These are phyloP conservation scores for sunflower (Helianthus annuus) DNA, from an alignment of 129 eudicot genomes.

Conservation along the genomic window DNA sequence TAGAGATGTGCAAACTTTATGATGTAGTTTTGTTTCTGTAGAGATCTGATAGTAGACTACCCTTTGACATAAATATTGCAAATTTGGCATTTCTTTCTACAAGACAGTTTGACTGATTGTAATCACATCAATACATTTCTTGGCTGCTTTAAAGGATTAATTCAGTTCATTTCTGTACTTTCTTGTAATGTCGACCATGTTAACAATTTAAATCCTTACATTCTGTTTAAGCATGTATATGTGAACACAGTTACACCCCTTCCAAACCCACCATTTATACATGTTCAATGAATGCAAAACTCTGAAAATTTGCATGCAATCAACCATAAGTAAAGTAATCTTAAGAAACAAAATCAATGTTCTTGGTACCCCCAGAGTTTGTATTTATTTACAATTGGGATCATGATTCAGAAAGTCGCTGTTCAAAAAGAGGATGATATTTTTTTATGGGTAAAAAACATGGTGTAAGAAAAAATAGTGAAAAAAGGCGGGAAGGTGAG, in stretches of 20 bases:
- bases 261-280: not conserved
- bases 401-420: not conserved
- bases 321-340: not conserved
- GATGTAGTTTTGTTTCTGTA: not conserved
- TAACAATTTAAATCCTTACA: not conserved
- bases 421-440: not conserved
- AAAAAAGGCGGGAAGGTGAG: not conserved
- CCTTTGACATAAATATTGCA: not conserved
- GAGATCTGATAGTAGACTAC: not conserved
- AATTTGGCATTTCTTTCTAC: not conserved
- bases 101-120: conserved; percentile 11
- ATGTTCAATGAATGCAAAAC: not conserved
- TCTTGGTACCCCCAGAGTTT: not conserved
- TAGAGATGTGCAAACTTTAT: not conserved
- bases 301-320: not conserved
- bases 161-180: not conserved
- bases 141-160: not conserved
- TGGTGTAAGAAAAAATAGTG: not conserved
- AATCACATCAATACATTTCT: not conserved
- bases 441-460: not conserved
- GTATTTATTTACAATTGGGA: not conserved
- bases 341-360: not conserved
- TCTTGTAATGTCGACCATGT: not conserved
- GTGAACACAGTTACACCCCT: not conserved
- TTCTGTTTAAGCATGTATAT: not conserved